These are phyloP conservation scores for Melaleuca alternifolia DNA, from an alignment of 345 rosid species.

Conservation along the genomic window DNA sequence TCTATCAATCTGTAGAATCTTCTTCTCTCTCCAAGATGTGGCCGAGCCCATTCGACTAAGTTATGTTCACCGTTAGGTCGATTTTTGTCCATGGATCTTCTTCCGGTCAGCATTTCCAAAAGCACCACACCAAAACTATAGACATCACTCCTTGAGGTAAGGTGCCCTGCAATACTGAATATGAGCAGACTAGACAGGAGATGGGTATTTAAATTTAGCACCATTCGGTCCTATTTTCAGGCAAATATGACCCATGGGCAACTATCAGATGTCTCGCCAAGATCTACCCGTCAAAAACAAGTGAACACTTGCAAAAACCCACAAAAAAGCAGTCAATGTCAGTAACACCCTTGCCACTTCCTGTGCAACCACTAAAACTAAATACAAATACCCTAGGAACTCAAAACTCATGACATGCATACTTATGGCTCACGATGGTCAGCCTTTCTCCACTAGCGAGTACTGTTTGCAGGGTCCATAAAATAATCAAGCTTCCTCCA, in stretches of 20 bases:
- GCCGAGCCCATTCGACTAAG: conserved; percentile 47
- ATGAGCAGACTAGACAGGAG: not conserved
- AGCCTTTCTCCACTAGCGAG: not conserved
- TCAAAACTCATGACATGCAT: not conserved
- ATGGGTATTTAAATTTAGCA: not conserved
- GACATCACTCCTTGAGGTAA: conserved; percentile 40
- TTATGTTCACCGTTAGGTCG: conserved; percentile 38
- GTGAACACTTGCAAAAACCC: not conserved
- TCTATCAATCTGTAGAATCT: conserved; percentile 29
- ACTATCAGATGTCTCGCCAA: not conserved
- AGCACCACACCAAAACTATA: conserved; percentile 45
- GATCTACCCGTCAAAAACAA: not conserved
- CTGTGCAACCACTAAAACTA: not conserved
- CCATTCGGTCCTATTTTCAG: not conserved
- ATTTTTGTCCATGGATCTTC: conserved; percentile 43
- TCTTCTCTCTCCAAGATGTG: conserved; percentile 31
- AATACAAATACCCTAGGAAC: not conserved
- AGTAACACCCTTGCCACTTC: not conserved
- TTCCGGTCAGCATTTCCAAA: conserved; percentile 36
- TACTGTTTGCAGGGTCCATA: not conserved
- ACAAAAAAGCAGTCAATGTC: not conserved
- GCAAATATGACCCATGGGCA: not conserved
- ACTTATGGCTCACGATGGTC: not conserved
- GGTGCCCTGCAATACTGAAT: conserved; percentile 24
- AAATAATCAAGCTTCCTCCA: not conserved